Base-by-base conservation (phyloP, 129 eudicot genomes). In the Heracleum sosnowskyi region DNA sequence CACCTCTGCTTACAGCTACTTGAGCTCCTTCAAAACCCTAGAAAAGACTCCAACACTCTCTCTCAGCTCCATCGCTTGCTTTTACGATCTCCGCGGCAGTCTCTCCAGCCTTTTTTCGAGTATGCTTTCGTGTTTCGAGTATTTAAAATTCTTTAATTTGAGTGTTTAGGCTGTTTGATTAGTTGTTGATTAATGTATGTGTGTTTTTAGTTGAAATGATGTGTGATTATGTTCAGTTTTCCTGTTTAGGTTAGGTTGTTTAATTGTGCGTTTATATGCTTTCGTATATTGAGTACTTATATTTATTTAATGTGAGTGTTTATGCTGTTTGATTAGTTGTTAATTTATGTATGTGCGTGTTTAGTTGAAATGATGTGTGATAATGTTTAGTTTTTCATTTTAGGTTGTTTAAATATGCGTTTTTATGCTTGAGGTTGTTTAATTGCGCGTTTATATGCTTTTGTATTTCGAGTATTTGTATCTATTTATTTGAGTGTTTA, bases 71-170 rank as follows among this genome's bases (percentile, higher is more conserved):
- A 69, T 69, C 4, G n/a, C 45, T 36, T 69, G 4, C 74, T 69
- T 15, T 66, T 79, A 31, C 82, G 82, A 2, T 90, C 86, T 24
- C 45, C 93, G 20, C 75, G 89, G 22, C 72, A 68, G 41, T 69
- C 80, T 47, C 91, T 94, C 26, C 96, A 88, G 69, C 89, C 90
- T 40, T 84, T 89, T 76, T 85, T 94, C 79, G 98, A 94, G 98
- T 94, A 90, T 13, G 88, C 66, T 57, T 64, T 60, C 42, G 42
- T 62, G 18, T 73, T 37, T 72, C 28, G 12, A 1, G n/a, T 16
- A 44, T 39, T 20, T 37, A 40, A 13, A 34, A 26, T 17, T 22
- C 7, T 41, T 4, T 37, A 63, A 63, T 4, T 10, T 29, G 60
- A 17, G 33, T 7, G 6, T 70, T 35, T 49, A 36, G 42, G 2